These are phyloP conservation scores for Acrocalymma vagum DNA, from an alignment of 2,329 filamentous ascomycete species.

Conservation along the genomic window DNA sequence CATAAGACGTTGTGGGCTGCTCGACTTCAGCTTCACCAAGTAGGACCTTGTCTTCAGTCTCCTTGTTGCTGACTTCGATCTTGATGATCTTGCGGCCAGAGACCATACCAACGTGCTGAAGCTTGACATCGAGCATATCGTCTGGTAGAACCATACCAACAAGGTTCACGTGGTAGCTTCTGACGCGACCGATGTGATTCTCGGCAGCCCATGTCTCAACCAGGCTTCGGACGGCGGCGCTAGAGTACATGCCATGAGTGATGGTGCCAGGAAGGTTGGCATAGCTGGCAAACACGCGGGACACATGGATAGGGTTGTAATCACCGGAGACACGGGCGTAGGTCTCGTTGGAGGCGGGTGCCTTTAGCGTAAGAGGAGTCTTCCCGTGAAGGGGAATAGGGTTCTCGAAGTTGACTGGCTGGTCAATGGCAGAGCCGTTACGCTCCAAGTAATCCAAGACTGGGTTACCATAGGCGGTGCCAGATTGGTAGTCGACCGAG, in stretches of 20 bases:
- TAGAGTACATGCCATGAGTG: slow-evolving; percentile 99
- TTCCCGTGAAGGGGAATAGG: slow-evolving; percentile 94
- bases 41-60: slow-evolving; percentile 95
- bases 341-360: slow-evolving; percentile 95
- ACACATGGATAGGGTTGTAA: slow-evolving; percentile 99
- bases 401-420: slow-evolving; percentile 97
- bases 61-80: slow-evolving; percentile 94
- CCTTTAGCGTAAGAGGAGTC: slow-evolving; percentile 85
- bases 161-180: slow-evolving; percentile 94
- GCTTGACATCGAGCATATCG: slow-evolving; percentile 91
- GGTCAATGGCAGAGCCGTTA: slow-evolving; percentile 90
- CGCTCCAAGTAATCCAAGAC: slow-evolving; percentile 96
- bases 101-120: slow-evolving; percentile 98
- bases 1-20: slow-evolving; percentile 94
- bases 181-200: slow-evolving; percentile 96
- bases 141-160: slow-evolving; percentile 99
- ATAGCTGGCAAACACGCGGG: slow-evolving; percentile 93
- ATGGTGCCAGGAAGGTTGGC: slow-evolving; percentile 96
- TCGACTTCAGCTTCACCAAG: slow-evolving; percentile 96
- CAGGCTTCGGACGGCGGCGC: slow-evolving; percentile 91
- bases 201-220: slow-evolving; percentile 99
- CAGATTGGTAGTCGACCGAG: slow-evolving; percentile 95
- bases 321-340: slow-evolving; percentile 98
- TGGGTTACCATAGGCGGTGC: slow-evolving; percentile 91
- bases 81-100: slow-evolving; percentile 99